phyloP scores from a whole-genome alignment of 208 protist species.

The Trypanosoma congolense region DNA sequence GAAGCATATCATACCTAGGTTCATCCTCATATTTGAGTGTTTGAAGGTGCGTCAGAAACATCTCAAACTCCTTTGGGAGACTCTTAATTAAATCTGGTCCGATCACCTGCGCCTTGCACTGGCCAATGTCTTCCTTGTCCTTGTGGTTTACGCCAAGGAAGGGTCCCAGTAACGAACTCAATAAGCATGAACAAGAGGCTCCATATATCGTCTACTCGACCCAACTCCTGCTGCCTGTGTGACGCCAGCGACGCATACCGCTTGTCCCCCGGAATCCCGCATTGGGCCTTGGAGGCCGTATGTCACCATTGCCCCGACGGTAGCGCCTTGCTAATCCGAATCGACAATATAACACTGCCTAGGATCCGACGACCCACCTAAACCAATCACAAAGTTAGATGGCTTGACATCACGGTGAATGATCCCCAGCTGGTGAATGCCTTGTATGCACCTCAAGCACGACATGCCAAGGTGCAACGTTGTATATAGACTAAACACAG shows the following conservation, averaged over 20 bases:
- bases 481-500: slow-evolving; percentile 91
- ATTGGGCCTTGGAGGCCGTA: slow-evolving; percentile 82
- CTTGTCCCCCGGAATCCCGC: slow-evolving; percentile 93
- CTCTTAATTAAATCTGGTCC: slow-evolving; percentile 87
- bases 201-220: slow-evolving; percentile 96
- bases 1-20: slow-evolving; percentile 89
- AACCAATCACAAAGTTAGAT: slow-evolving; percentile 95
- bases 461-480: slow-evolving; percentile 92
- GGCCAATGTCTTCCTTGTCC: slow-evolving; percentile 94
- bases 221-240: slow-evolving; percentile 92
- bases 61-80: slow-evolving; percentile 88
- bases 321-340: slow-evolving; percentile 95
- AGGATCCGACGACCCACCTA: slow-evolving; percentile 55
- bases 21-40: slow-evolving; percentile 90
- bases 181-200: slow-evolving; percentile 96
- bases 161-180: slow-evolving; percentile 93
- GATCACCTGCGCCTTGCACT: slow-evolving; percentile 91
- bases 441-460: slow-evolving; percentile 92
- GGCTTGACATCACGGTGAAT: slow-evolving; percentile 98
- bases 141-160: slow-evolving; percentile 96
- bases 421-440: slow-evolving; percentile 93
- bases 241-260: slow-evolving; percentile 96
- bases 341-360: slow-evolving; percentile 94
- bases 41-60: slow-evolving; percentile 87
- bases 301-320: slow-evolving; percentile 78